Evolutionary conservation across 2,329 filamentous ascomycete species (phyloP), one percentile per base, ranked within the genome.

Genomic region (Botryotinia narcissicola): DNA sequence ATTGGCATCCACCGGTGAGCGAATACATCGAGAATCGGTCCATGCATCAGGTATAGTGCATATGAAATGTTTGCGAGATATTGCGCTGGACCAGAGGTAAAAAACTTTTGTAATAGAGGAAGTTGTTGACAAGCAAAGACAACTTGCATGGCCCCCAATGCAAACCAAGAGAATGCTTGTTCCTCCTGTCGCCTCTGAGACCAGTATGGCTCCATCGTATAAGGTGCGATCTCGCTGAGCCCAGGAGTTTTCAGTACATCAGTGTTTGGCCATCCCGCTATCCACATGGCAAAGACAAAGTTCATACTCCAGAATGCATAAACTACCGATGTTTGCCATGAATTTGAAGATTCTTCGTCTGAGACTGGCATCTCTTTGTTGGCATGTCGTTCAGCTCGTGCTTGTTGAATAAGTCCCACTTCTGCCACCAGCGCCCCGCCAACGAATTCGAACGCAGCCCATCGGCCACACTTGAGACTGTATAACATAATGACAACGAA

Each of bases 11-110:
- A 70, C n/a, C 74, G 57, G 6, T 78, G 77, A 60, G 78, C 78
- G 18, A 79, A 62, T 14, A 73, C 72, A 7, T 82, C 83, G 25
- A 88, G 79, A 18, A 86, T 82, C 4, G 84, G 84, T 0, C 88
- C 87, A 76, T 90, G 88, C 40, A 87, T 84, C 12, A 90, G 83
- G 76, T 90, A 90, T 4, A 90, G 82, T 4, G 87, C 85, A 75
- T 86, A 90, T 72, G 86, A 88, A 74, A 89, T 86, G 40, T 84
- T 84, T 16, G 85, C 88, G 32, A 87, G 84, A 78, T 90, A 90
- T 76, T 87, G 87, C 22, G 86, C 85, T 16, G 87, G 75, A 0
- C 81, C 78, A 6, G 82, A 83, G 69, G 85, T 85, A 77, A 89
- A 87, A 46, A 85, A 83, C 7, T 77, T 78, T 73, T 84, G 84